Evolutionary conservation across 2,329 filamentous ascomycete species (phyloP).

Genomic region (Tolypocladium sp.): DNA sequence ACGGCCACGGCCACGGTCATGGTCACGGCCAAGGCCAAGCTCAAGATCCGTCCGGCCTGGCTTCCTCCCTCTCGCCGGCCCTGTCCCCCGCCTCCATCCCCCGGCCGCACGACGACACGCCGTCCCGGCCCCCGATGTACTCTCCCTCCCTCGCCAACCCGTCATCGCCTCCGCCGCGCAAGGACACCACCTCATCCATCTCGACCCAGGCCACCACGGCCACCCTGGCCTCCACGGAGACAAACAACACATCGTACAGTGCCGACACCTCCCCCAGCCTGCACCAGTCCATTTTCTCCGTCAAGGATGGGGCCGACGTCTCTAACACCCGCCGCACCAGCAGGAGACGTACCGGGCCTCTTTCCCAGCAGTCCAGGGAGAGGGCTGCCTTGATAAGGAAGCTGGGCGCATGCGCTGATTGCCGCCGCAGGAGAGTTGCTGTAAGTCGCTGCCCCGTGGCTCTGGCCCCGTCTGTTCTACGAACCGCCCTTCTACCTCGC

Average conservation of each 20-base stretch:
- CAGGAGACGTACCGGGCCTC: conserved; percentile 48
- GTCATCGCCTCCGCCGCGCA: conserved; percentile 25
- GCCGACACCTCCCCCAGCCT: conserved; percentile 41
- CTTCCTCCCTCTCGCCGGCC: conserved; percentile 15
- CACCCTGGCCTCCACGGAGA: conserved; percentile 34
- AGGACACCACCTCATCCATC: conserved; percentile 44
- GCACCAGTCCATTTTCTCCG: conserved; percentile 44
- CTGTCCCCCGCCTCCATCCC: conserved; percentile 9
- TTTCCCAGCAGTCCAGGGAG: conserved; percentile 49
- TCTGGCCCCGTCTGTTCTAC: not conserved
- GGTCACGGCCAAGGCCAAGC: not conserved
- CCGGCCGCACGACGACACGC: conserved; percentile 2
- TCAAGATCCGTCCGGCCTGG: conserved; percentile 3
- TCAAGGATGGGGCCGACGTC: conserved; percentile 45
- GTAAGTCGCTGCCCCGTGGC: conserved; percentile 30
- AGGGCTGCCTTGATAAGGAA: conserved; percentile 51
- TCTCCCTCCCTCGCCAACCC: conserved; percentile 11
- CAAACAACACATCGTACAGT: conserved; percentile 41
- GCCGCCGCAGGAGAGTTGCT: conserved; percentile 46
- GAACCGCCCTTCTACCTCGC: not conserved
- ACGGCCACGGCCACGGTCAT: not conserved
- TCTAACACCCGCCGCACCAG: conserved; percentile 44
- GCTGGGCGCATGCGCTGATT: conserved; percentile 48
- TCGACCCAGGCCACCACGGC: conserved; percentile 40
- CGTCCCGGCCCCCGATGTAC: conserved; percentile 5